Conservation (phyloP, 176 grass and related monocot species). For the Raddia distichophylla region DNA sequence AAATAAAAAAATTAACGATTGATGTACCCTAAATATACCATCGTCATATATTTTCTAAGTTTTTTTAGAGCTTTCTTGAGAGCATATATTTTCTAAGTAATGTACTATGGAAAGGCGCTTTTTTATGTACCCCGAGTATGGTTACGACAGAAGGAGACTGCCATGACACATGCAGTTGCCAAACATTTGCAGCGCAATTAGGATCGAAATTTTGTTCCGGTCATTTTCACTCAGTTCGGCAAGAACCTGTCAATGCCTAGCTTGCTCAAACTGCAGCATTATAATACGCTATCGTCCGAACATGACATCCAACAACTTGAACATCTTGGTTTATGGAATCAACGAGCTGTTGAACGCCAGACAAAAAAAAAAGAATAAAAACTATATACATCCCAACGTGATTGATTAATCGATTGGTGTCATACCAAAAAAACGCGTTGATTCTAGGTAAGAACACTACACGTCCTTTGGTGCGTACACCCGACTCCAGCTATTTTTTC, state of each 20-base stretch:
- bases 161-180: background rate
- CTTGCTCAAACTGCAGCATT: conserved; percentile 4
- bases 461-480: background rate
- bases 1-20: too few relatives aligned
- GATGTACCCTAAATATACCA: too few relatives aligned
- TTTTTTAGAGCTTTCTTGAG: too few relatives aligned
- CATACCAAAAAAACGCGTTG: background rate
- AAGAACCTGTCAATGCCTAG: background rate
- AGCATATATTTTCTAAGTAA: too few relatives aligned
- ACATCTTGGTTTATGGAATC: conserved; percentile 12
- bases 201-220: background rate
- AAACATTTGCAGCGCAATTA: background rate
- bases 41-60: too few relatives aligned
- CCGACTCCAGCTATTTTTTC: background rate
- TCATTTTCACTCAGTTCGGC: conserved; percentile 4
- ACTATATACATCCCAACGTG: background rate
- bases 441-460: background rate
- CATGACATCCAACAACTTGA: conserved; percentile 34
- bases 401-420: background rate
- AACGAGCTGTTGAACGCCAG: conserved; percentile 7
- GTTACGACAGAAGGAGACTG: background rate
- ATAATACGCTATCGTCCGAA: conserved; percentile 23
- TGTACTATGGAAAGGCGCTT: too few relatives aligned
- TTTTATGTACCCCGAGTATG: background rate
- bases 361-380: conserved; percentile 2